Evolutionary conservation across 2,329 filamentous ascomycete species (phyloP).

Genomic region (Ilyonectria mors-panacis): DNA sequence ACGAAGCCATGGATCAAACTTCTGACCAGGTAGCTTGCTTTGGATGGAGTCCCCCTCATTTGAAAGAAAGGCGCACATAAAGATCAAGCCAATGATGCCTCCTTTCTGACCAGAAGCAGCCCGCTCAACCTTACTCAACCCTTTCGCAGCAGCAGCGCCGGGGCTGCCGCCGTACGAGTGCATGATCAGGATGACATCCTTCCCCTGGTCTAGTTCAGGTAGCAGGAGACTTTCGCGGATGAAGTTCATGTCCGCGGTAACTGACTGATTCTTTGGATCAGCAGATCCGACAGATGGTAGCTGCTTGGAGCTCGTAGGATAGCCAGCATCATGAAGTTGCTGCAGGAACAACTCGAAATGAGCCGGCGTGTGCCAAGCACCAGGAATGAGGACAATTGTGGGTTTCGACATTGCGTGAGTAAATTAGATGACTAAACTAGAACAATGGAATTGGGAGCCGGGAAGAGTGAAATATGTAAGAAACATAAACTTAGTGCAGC

Average conservation of each 20-base stretch:
- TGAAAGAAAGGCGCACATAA: slow-evolving; percentile 29
- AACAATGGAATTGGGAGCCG: too few species aligned
- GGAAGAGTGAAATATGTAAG: too few species aligned
- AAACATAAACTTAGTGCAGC: too few species aligned
- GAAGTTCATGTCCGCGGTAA: slow-evolving; percentile 17
- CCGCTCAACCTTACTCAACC: slow-evolving; percentile 35
- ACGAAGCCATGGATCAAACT: slow-evolving; percentile 11
- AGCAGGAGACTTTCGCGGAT: slow-evolving; percentile 22
- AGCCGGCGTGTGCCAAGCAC: slow-evolving; percentile 38
- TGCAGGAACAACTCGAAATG: slow-evolving; percentile 21
- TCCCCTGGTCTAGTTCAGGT: slow-evolving; percentile 36
- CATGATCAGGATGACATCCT: slow-evolving; percentile 40
- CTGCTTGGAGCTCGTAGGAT: slow-evolving; percentile 24
- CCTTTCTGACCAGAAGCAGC: slow-evolving; percentile 12
- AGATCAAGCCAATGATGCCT: slow-evolving; percentile 32
- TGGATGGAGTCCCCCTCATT: slow-evolving; percentile 21
- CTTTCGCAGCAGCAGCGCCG: slow-evolving; percentile 34
- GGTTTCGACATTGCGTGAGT: slow-evolving; percentile 26
- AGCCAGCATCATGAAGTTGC: slow-evolving; percentile 23
- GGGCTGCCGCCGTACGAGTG: slow-evolving; percentile 44
- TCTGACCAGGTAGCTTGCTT: slow-evolving; percentile 17
- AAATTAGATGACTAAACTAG: neutral
- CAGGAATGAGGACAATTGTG: slow-evolving; percentile 36
- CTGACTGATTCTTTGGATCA: slow-evolving; percentile 6
- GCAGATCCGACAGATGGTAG: slow-evolving; percentile 23